A percentile compares a stretch with the other conserved stretches of the same genome.
Conservation (phyloP, 2,329 filamentous ascomycete species). For the Apiospora aurea region DNA sequence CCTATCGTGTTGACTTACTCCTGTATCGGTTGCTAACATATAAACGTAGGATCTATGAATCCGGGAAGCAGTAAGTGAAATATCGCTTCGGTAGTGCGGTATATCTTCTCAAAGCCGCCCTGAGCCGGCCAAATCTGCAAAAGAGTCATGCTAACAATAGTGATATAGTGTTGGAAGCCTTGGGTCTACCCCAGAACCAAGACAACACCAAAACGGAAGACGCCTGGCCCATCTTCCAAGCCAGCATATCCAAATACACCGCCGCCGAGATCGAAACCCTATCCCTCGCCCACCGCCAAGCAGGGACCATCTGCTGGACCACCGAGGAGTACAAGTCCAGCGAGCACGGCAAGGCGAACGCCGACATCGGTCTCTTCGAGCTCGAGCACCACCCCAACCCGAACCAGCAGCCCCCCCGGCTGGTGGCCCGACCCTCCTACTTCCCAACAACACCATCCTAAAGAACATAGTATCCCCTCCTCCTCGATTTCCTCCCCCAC, state of each 20-base stretch:
- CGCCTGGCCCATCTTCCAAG: slow-evolving; percentile 20
- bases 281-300: slow-evolving; percentile 33
- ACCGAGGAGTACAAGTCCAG: slow-evolving; percentile 37
- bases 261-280: slow-evolving; percentile 34
- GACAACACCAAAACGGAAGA: slow-evolving; percentile 25
- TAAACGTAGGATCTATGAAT: slow-evolving; percentile 27
- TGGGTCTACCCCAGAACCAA: slow-evolving; percentile 31
- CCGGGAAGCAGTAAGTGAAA: slow-evolving; percentile 26
- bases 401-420: slow-evolving; percentile 40
- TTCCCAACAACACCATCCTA: too few species aligned
- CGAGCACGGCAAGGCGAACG: slow-evolving; percentile 37
- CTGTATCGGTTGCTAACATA: background rate
- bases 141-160: background rate
- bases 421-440: slow-evolving; percentile 47
- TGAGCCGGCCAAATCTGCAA: background rate
- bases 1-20: background rate
- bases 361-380: slow-evolving; percentile 32
- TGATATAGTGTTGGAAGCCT: slow-evolving; percentile 25
- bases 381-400: slow-evolving; percentile 32
- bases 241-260: background rate
- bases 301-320: slow-evolving; percentile 38
- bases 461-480: slow-evolving; percentile 31
- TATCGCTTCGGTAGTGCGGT: too few species aligned
- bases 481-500: slow-evolving; percentile 36
- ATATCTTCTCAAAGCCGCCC: too few species aligned